Evolutionary conservation across 2,329 filamentous ascomycete genomes (phyloP).

Genomic region (Aspergillus neoniger): DNA sequence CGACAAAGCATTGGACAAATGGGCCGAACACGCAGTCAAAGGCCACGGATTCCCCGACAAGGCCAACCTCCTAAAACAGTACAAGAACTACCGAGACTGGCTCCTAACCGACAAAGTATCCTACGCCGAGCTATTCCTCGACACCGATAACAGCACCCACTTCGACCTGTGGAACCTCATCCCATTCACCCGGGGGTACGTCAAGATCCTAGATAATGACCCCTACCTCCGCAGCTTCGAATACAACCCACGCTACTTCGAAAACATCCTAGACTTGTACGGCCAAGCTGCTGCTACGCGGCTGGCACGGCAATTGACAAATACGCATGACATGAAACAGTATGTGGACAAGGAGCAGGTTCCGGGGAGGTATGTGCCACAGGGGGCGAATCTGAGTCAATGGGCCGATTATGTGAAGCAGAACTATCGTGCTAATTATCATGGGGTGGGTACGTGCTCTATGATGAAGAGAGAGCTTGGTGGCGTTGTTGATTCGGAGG

Average conservation of each 20-base stretch:
- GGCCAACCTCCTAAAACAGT: neutral
- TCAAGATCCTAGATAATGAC: slow-evolving; percentile 25
- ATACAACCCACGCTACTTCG: slow-evolving; percentile 28
- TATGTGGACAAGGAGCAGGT: no score
- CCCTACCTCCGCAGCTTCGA: slow-evolving; percentile 26
- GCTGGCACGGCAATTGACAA: neutral
- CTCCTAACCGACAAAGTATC: slow-evolving; percentile 28
- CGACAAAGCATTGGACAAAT: no score
- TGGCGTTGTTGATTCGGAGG: no score
- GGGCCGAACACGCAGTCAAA: no score
- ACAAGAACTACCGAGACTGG: slow-evolving; percentile 24
- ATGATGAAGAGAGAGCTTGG: no score
- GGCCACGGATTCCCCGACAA: no score
- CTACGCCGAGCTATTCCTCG: slow-evolving; percentile 30
- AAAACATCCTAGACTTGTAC: slow-evolving; percentile 30
- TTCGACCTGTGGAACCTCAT: slow-evolving; percentile 33
- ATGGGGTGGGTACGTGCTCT: no score
- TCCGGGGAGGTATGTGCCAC: no score
- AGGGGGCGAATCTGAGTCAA: no score
- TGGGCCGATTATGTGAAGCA: no score
- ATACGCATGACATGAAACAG: no score
- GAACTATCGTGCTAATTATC: no score
- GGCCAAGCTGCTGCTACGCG: slow-evolving; percentile 26
- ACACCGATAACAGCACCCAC: slow-evolving; percentile 25
- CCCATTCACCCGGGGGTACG: slow-evolving; percentile 31